These are phyloP conservation scores for Trichocomaceae sp. DNA, from an alignment of 2,329 filamentous ascomycete species.

Conservation along the genomic window DNA sequence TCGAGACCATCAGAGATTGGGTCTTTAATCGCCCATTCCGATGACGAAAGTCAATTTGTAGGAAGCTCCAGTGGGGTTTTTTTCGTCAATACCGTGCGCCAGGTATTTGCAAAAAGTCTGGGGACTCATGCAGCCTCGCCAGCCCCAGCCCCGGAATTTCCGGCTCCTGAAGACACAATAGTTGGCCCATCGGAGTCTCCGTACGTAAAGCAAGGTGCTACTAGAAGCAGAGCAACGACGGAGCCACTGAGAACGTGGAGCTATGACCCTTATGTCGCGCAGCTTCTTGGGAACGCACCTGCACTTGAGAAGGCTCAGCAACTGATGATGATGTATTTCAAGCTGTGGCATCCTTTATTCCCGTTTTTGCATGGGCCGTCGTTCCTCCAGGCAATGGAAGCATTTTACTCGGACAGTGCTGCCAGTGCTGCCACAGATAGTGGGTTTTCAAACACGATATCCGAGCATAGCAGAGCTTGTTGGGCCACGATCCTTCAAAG, in stretches of 20 bases:
- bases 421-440: not conserved
- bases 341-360: constrained; percentile 48
- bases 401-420: constrained; percentile 30
- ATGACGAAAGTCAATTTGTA: constrained; percentile 46
- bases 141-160: constrained; percentile 21
- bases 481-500: constrained; percentile 43
- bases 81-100: constrained; percentile 49
- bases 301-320: constrained; percentile 31
- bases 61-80: constrained; percentile 49
- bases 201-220: constrained; percentile 15
- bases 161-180: constrained; percentile 25
- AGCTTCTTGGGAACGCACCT: constrained; percentile 23
- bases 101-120: constrained; percentile 41
- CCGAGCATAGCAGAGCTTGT: constrained; percentile 22
- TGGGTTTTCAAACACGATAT: not conserved
- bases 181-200: constrained; percentile 23
- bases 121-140: constrained; percentile 16
- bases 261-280: constrained; percentile 24
- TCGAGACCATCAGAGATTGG: constrained; percentile 34
- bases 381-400: constrained; percentile 42
- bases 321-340: constrained; percentile 46
- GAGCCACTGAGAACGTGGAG: constrained; percentile 19
- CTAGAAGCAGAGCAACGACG: constrained; percentile 5
- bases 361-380: constrained; percentile 48
- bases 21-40: constrained; percentile 37